phyloP scores from a whole-genome alignment of 1,284 basidiomycete species.

The Erythrobasidium hasegawianum region DNA sequence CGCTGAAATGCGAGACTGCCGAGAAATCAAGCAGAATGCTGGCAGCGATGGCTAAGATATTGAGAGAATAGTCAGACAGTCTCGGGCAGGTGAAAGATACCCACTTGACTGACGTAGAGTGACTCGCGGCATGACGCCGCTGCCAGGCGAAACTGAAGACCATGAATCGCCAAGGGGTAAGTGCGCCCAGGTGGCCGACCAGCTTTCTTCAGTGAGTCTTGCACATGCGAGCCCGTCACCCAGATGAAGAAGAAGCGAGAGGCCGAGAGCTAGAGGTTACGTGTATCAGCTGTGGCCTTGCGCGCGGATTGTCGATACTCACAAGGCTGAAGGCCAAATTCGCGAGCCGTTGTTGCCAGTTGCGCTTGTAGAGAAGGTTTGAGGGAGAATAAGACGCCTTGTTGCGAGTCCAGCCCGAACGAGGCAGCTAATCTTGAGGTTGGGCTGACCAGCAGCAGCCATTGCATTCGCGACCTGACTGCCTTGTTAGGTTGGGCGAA shows the following conservation, averaged over 20 bases:
- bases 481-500: no score
- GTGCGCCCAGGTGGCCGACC: not conserved
- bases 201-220: constrained; percentile 2
- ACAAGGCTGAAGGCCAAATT: not conserved
- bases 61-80: not conserved
- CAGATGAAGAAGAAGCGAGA: not conserved
- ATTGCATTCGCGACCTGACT: not conserved
- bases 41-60: not conserved
- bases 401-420: not conserved
- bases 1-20: not conserved
- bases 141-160: no score
- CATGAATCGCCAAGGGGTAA: not conserved
- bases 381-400: constrained; percentile 1
- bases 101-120: no score
- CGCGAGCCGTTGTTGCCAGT: not conserved
- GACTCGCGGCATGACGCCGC: no score
- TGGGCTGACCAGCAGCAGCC: constrained; percentile 1
- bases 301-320: not conserved
- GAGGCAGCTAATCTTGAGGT: not conserved
- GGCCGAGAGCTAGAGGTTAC: not conserved
- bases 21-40: not conserved
- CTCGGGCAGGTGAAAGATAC: no score
- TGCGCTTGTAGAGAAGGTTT: constrained; percentile 11
- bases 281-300: not conserved
- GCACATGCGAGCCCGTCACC: not conserved